These are phyloP conservation scores for Ceriops tagal DNA, from an alignment of 345 rosid genomes.

Conservation along the genomic window DNA sequence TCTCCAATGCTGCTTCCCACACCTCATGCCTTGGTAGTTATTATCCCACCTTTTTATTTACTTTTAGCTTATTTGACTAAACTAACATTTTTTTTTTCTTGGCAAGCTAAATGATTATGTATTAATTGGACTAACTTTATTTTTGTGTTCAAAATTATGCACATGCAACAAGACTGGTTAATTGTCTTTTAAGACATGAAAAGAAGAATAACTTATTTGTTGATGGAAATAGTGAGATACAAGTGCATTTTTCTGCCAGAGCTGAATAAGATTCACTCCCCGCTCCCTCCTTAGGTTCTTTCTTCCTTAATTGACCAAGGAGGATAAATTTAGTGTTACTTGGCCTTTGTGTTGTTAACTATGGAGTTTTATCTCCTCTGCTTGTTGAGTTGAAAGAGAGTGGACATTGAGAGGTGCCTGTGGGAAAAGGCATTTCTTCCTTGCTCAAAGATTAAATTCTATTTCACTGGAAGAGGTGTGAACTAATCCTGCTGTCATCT, in stretches of 20 bases:
- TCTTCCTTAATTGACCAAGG: neutral
- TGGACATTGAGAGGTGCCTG: slow-evolving; percentile 6
- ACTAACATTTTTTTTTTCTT: neutral
- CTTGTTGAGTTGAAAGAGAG: slow-evolving; percentile 1
- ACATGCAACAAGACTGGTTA: too few relatives aligned
- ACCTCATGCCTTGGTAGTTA: slow-evolving; percentile 85
- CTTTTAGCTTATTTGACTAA: neutral
- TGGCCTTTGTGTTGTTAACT: neutral
- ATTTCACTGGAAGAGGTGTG: neutral
- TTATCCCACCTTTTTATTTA: neutral
- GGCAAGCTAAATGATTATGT: too few relatives aligned
- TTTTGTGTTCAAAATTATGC: too few relatives aligned
- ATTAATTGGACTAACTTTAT: too few relatives aligned
- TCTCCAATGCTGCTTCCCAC: slow-evolving; percentile 79
- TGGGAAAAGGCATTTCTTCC: neutral
- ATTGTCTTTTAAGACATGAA: too few relatives aligned
- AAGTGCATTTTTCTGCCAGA: too few relatives aligned
- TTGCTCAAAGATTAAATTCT: neutral
- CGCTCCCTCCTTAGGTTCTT: neutral
- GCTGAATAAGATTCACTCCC: neutral
- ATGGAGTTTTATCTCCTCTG: slow-evolving; percentile 5
- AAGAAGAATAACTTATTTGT: too few relatives aligned
- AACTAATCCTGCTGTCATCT: slow-evolving; percentile 6
- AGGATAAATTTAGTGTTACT: neutral
- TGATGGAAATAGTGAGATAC: too few relatives aligned